Evolutionary conservation across 164 flowering plant genomes (phyloP), one percentile per base, ranked within the genome.

Genomic region (Chimonanthus praecox): DNA sequence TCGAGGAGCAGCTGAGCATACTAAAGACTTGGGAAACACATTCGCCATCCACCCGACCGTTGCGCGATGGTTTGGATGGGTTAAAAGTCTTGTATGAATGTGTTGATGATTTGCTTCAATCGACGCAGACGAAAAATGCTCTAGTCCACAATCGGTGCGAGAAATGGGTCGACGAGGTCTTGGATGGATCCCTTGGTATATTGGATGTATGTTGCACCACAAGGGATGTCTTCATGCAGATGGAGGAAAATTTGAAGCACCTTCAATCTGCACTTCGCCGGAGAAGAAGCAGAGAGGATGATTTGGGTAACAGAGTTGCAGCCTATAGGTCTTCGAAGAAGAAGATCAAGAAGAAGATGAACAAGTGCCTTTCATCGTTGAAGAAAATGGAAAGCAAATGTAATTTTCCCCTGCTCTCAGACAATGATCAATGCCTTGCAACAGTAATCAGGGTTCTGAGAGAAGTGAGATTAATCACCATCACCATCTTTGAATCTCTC

Each of bases 141-240:
- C 70, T 78, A 8, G 18, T 47, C 69, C 68, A 64, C 49, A 49
- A 62, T 64, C 62, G 45, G 13, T 49, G 75, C 9, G 78, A 78
- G 11, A 78, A 75, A 70, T 77, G 81, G 73, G 76, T 80, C 18
- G 79, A 78, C 16, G 83, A 80, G 63, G 54, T 70, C 18, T 43
- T 81, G 58, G 85, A 82, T 51, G 86, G 80, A 47, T 82, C 83
- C 45, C 76, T 87, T 4, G 79, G 79, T 47, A 76, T 82, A 63
- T 68, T 84, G 74, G 88, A 87, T 63, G 44, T 81, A 3, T 87
- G 86, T 44, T 75, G 72, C 20, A 58, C 74, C 5, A 70, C 79
- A 5, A 81, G 77, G 75, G 82, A 85, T 64, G 60, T 68, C 54
- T 46, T 82, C 71, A 13, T 62, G 63, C 80, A 77, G 47, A 76